Evolutionary conservation across 495 filamentous ascomycete species (phyloP).

Genomic region (Annulohypoxylon maeteangense): DNA sequence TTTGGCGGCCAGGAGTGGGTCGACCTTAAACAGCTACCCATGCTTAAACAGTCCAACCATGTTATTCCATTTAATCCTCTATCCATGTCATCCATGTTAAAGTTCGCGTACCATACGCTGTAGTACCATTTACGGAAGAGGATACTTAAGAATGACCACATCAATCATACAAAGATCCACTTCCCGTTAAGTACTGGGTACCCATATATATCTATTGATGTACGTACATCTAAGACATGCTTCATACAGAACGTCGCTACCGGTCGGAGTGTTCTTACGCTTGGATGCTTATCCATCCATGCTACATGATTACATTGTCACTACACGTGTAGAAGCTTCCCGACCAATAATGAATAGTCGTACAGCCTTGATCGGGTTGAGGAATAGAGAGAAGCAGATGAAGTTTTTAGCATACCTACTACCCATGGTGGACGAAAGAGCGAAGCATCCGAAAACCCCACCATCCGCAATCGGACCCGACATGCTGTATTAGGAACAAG

Average conservation of each 20-base stretch:
- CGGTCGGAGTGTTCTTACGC: background rate
- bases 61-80: background rate
- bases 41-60: background rate
- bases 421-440: background rate
- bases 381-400: slow-evolving; percentile 11
- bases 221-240: background rate
- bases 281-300: background rate
- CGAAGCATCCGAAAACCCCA: slow-evolving; percentile 27
- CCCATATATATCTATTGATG: too few relatives aligned
- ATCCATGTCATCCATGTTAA: slow-evolving; percentile 12
- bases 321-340: slow-evolving; percentile 24
- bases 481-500: slow-evolving; percentile 1
- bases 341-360: slow-evolving; percentile 22
- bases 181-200: slow-evolving; percentile 23
- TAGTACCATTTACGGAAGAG: slow-evolving; percentile 5
- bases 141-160: slow-evolving; percentile 31
- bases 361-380: background rate
- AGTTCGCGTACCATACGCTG: background rate
- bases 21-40: background rate
- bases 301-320: slow-evolving; percentile 7
- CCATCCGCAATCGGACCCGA: slow-evolving; percentile 9
- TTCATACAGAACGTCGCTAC: slow-evolving; percentile 17
- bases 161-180: slow-evolving; percentile 9
- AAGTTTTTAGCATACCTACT: slow-evolving; percentile 1
- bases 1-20: slow-evolving; percentile 14